A percentile compares a stretch with the other conserved stretches of the same genome.
These are phyloP conservation scores for Apiotrichum gracile DNA, from an alignment of 1,284 basidiomycete genomes.

Conservation along the genomic window DNA sequence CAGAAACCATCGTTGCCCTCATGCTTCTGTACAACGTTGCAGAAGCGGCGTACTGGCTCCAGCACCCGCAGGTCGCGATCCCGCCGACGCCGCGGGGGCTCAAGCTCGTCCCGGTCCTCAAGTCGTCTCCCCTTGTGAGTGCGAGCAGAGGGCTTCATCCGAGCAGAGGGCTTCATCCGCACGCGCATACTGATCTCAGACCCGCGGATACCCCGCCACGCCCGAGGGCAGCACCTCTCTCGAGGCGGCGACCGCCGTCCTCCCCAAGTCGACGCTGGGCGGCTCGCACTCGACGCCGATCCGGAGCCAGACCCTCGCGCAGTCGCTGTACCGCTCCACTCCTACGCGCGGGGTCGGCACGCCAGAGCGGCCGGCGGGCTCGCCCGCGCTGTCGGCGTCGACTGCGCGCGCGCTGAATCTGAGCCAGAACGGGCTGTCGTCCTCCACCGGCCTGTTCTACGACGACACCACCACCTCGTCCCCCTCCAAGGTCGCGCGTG, in stretches of 20 bases:
- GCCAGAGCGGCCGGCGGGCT: not conserved
- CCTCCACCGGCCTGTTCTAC: slow-evolving; percentile 33
- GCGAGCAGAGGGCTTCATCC: not conserved
- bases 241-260: not conserved
- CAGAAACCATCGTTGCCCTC: slow-evolving; percentile 24
- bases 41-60: slow-evolving; percentile 29
- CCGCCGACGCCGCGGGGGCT: slow-evolving; percentile 4
- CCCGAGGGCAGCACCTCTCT: slow-evolving; percentile 2
- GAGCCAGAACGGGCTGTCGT: slow-evolving; percentile 13
- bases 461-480: slow-evolving; percentile 14
- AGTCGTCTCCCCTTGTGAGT: slow-evolving; percentile 39
- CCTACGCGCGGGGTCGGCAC: slow-evolving; percentile 1
- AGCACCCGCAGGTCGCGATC: slow-evolving; percentile 17
- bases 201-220: slow-evolving; percentile 7
- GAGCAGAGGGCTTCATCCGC: not conserved
- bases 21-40: slow-evolving; percentile 29
- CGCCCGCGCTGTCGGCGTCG: slow-evolving; percentile 15
- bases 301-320: not conserved
- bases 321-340: slow-evolving; percentile 14
- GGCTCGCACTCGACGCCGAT: slow-evolving; percentile 2
- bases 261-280: too few relatives aligned
- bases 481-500: slow-evolving; percentile 10
- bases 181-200: slow-evolving; percentile 2
- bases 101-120: slow-evolving; percentile 14
- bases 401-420: slow-evolving; percentile 33